Percentiles rank a stretch among this genome's conserved stretches.
These are phyloP conservation scores for Chlorella sp. DNA, from an alignment of 139 green algal species.

Conservation along the genomic window DNA sequence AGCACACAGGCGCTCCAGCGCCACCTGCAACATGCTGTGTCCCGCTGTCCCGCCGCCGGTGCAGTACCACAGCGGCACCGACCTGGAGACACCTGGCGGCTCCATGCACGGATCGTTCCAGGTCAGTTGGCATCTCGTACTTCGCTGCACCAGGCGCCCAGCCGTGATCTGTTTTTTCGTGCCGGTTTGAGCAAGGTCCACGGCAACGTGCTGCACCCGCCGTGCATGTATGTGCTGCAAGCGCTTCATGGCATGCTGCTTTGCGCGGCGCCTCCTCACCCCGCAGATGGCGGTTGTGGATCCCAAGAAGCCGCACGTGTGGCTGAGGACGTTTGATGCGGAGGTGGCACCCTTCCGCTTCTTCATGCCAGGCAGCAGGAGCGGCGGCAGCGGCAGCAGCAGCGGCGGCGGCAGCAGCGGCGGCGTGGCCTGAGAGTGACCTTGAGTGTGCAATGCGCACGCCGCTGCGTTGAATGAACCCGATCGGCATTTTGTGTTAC, in stretches of 20 bases:
- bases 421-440: too few relatives aligned
- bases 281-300: conserved; percentile 35
- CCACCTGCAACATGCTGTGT: background rate
- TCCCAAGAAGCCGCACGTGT: background rate
- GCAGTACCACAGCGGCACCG: conserved; percentile 28
- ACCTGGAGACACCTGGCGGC: conserved; percentile 10
- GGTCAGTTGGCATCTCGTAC: conserved; percentile 3
- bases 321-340: conserved; percentile 35
- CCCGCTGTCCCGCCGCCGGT: background rate
- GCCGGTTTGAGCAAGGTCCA: too few relatives aligned
- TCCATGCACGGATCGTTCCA: conserved; percentile 51
- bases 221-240: background rate
- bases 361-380: background rate
- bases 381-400: too few relatives aligned
- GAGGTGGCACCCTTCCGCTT: conserved; percentile 37
- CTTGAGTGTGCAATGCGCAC: background rate
- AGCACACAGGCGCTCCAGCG: too few relatives aligned
- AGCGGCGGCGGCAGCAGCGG: too few relatives aligned
- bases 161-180: too few relatives aligned
- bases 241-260: background rate
- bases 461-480: background rate
- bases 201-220: background rate
- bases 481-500: too few relatives aligned
- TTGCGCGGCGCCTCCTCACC: too few relatives aligned
- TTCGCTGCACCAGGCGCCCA: too few relatives aligned